Percentiles rank a stretch among this genome's conserved stretches.
phyloP scores from a whole-genome alignment of 2,329 filamentous ascomycete species.

The Hypoxylon sp. region DNA sequence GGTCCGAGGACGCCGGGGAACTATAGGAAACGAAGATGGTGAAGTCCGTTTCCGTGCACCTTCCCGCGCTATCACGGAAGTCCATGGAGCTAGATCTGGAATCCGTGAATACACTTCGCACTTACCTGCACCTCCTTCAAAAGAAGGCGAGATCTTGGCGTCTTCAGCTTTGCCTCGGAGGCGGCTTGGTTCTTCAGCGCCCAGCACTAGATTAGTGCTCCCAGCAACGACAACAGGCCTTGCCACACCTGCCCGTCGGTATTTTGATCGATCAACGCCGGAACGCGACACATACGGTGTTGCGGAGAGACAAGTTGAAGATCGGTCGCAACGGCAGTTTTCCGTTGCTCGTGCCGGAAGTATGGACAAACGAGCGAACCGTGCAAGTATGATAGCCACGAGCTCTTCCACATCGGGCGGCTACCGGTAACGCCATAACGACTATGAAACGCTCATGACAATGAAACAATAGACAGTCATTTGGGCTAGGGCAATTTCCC shows the following conservation, averaged over 20 bases:
- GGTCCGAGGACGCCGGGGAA: slow-evolving; percentile 61
- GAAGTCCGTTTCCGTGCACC: slow-evolving; percentile 67
- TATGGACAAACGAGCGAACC: slow-evolving; percentile 59
- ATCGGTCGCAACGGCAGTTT: slow-evolving; percentile 60
- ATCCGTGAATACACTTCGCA: slow-evolving; percentile 59
- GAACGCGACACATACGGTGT: slow-evolving; percentile 57
- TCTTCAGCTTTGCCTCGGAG: slow-evolving; percentile 67
- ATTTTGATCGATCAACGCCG: slow-evolving; percentile 61
- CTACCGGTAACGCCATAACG: slow-evolving; percentile 59
- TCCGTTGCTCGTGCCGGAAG: slow-evolving; percentile 63
- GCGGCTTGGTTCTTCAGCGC: slow-evolving; percentile 63
- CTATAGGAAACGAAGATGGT: slow-evolving; percentile 64
- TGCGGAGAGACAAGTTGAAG: slow-evolving; percentile 57
- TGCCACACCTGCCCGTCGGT: slow-evolving; percentile 57
- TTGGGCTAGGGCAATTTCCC: slow-evolving; percentile 42
- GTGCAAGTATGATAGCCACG: slow-evolving; percentile 59
- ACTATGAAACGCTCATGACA: slow-evolving; percentile 52
- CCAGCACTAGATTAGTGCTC: slow-evolving; percentile 62
- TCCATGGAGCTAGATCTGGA: slow-evolving; percentile 55
- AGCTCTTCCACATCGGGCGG: slow-evolving; percentile 58
- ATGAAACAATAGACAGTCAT: slow-evolving; percentile 51
- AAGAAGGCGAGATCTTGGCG: slow-evolving; percentile 53
- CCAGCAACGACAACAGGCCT: slow-evolving; percentile 56
- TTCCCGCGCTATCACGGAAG: slow-evolving; percentile 71
- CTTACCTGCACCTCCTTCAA: slow-evolving; percentile 53